Evolutionary conservation across 2,329 filamentous ascomycete species (phyloP).

Genomic region (Paraphoma chrysanthemicola): DNA sequence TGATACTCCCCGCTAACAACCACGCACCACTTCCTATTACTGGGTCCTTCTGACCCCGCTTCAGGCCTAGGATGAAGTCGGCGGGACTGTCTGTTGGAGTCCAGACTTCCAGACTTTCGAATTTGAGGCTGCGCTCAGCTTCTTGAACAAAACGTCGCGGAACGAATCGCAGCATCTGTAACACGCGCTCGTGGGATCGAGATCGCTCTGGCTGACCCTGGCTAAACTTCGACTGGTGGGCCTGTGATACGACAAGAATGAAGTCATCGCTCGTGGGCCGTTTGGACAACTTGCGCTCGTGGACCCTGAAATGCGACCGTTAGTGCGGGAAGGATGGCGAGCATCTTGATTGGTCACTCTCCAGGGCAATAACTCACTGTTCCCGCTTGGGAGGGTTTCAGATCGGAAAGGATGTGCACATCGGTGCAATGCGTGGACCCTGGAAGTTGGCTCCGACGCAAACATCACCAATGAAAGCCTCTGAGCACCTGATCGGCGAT

Average conservation of each 20-base stretch:
- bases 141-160: constrained; percentile 3
- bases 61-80: too few relatives aligned
- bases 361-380: not conserved
- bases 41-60: not conserved
- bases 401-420: constrained; percentile 25
- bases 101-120: too few relatives aligned
- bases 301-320: not conserved
- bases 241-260: not conserved
- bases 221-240: not conserved
- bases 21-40: not conserved
- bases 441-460: constrained; percentile 3
- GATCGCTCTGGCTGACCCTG: constrained; percentile 4
- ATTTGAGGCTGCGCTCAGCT: not conserved
- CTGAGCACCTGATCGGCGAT: constrained; percentile 21
- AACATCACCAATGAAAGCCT: constrained; percentile 5
- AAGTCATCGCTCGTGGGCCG: not conserved
- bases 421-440: constrained; percentile 23
- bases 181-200: constrained; percentile 9
- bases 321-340: not conserved
- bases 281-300: not conserved
- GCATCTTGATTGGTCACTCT: not conserved
- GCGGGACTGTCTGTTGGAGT: too few relatives aligned
- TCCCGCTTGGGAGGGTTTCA: not conserved
- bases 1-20: not conserved
- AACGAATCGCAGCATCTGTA: constrained; percentile 10